A percentile compares a stretch with the other conserved stretches of the same genome.
These are phyloP conservation scores for Eragrostis curvula DNA, from an alignment of 176 grass and related monocot genomes.

Conservation along the genomic window DNA sequence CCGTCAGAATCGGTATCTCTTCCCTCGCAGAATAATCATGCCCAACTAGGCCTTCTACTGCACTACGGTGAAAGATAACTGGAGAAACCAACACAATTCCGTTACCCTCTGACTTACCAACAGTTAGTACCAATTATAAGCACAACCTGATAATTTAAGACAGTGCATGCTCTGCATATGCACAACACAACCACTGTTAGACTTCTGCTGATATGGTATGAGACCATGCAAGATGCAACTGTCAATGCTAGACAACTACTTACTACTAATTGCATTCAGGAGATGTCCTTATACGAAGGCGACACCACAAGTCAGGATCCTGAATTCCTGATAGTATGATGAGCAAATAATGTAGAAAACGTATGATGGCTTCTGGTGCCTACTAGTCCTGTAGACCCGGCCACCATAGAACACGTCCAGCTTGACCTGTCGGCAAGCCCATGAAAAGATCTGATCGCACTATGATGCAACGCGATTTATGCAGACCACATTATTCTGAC, in stretches of 20 bases:
- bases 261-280: neutral
- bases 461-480: slow-evolving; percentile 28
- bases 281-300: neutral
- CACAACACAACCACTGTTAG: neutral
- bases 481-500: slow-evolving; percentile 15
- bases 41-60: neutral
- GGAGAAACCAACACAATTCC: neutral
- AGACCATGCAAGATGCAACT: neutral
- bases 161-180: neutral
- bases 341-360: slow-evolving; percentile 34
- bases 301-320: slow-evolving; percentile 10
- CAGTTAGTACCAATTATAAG: neutral
- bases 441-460: slow-evolving; percentile 31
- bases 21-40: neutral
- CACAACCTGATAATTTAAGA: neutral
- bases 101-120: neutral
- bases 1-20: neutral
- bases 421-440: slow-evolving; percentile 31
- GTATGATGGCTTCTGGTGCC: slow-evolving; percentile 9
- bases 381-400: slow-evolving; percentile 3
- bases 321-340: neutral
- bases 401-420: slow-evolving; percentile 19
- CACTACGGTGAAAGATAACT: neutral
- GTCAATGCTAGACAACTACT: neutral
- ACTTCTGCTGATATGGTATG: neutral